Percentiles rank a stretch among this genome's conserved stretches.
Conservation (phyloP, 345 rosid genomes). For the Lenwebbia sp. region DNA sequence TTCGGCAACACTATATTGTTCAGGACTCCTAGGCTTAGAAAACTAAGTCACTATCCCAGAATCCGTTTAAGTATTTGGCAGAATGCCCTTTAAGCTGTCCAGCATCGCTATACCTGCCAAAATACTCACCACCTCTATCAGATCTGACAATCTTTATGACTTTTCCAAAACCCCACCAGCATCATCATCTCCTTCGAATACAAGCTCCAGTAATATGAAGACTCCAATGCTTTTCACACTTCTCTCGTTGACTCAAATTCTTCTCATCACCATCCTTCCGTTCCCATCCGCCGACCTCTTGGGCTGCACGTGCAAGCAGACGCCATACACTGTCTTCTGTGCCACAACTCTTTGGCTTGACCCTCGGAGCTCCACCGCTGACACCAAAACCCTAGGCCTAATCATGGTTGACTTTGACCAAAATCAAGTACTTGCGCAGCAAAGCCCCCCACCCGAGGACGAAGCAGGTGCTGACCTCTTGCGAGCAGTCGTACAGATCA, state of each 20-base stretch:
- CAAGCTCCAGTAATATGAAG: neutral
- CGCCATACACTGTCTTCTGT: neutral
- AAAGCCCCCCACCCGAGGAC: conserved; percentile 4
- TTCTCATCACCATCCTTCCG: neutral
- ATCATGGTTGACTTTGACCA: conserved; percentile 9
- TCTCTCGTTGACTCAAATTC: neutral
- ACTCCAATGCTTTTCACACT: neutral
- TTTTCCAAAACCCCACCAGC: neutral
- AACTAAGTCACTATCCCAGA: too few species aligned
- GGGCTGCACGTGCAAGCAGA: neutral
- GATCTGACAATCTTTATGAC: too few species aligned
- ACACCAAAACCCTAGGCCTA: conserved; percentile 4
- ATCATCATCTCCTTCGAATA: neutral
- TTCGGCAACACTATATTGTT: too few species aligned
- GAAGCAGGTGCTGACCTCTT: conserved; percentile 3
- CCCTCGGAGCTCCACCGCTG: neutral
- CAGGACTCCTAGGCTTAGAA: too few species aligned
- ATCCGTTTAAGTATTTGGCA: too few species aligned
- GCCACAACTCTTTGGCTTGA: neutral
- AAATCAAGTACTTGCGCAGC: conserved; percentile 5
- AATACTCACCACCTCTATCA: too few species aligned
- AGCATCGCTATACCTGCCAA: too few species aligned
- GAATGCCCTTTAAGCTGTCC: too few species aligned
- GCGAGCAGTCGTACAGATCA: conserved; percentile 7
- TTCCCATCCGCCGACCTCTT: neutral